Base-by-base conservation (phyloP, 768 basidiomycete genomes). In the Lactarius hengduanensis region DNA sequence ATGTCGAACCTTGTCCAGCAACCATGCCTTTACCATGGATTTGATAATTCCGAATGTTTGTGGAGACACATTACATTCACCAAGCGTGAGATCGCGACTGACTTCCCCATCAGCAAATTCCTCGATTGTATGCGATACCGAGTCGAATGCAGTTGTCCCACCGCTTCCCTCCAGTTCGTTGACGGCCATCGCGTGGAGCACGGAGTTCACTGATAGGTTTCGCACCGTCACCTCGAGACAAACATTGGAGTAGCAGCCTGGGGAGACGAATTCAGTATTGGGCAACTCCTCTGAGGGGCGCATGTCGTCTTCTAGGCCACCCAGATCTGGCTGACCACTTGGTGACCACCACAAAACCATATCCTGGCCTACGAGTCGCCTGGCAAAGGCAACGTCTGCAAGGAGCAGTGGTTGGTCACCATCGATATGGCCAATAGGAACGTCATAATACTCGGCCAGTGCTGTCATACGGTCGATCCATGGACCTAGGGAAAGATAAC, bases 81-180 rank as follows among this genome's bases (percentile, higher is more conserved):
- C 96, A 2, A 98, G 81, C 10, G 89, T 89, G 61, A 95, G 80
- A 64, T 91, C 88, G 2, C 90, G 83, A 40, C 78, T 76, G 22
- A 78, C 77, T 30, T 89, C 88, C 28, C 87, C 86, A 55, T 85
- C 87, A 59, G 89, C 83, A 76, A 96, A 97, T 66, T 97, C 90
- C 72, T 94, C 90, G 66, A 99, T 78, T 20, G 92, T 98, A 73
- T 88, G 93, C 3, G 94, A 92, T 5, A 91, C 87, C 0, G 94
- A 92, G 74, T 98, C 96, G 73, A 98, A 98, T 0, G 95, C 92
- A 0, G 96, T 93, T 8, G 94, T 82, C 4, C 96, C 96, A 1
- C 95, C 91, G 66, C 91, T 93, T 1, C 97, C 97, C 76, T 99
- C 97, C 71, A 99, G 83, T 74, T 99, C 97, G 78, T 99, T 98